Evolutionary conservation across 345 rosid species (phyloP).

Genomic region (Eutrema heterophyllum): DNA sequence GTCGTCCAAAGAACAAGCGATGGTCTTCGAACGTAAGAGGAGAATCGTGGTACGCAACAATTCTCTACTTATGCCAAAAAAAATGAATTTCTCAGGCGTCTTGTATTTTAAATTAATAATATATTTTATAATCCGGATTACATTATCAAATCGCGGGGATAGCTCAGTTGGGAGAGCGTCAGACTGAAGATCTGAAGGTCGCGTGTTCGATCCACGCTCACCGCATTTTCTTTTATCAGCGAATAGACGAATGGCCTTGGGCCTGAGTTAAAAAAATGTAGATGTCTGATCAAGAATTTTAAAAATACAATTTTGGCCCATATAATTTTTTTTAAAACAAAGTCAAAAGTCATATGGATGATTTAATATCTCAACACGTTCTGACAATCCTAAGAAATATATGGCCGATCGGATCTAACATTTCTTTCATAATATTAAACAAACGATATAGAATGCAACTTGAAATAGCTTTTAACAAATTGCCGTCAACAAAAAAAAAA

Average conservation of each 20-base stretch:
- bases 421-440: background rate
- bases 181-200: constrained; percentile 99
- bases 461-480: background rate
- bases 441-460: background rate
- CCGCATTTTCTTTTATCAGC: constrained; percentile 37
- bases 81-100: background rate
- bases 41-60: constrained; percentile 1
- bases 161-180: constrained; percentile 90
- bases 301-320: background rate
- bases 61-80: constrained; percentile 19
- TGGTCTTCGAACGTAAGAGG: constrained; percentile 26
- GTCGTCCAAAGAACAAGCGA: constrained; percentile 21
- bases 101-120: background rate
- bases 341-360: background rate
- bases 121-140: rapidly evolving
- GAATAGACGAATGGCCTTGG: background rate
- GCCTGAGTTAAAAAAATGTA: background rate
- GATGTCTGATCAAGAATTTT: background rate
- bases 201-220: constrained; percentile 95
- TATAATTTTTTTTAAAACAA: background rate
- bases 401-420: constrained; percentile 21
- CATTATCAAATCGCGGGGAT: constrained; percentile 41
- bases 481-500: no score
- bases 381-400: background rate
- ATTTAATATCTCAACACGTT: background rate